phyloP scores from a whole-genome alignment of 2,329 filamentous ascomycete genomes.

The Botrytis fabae region DNA sequence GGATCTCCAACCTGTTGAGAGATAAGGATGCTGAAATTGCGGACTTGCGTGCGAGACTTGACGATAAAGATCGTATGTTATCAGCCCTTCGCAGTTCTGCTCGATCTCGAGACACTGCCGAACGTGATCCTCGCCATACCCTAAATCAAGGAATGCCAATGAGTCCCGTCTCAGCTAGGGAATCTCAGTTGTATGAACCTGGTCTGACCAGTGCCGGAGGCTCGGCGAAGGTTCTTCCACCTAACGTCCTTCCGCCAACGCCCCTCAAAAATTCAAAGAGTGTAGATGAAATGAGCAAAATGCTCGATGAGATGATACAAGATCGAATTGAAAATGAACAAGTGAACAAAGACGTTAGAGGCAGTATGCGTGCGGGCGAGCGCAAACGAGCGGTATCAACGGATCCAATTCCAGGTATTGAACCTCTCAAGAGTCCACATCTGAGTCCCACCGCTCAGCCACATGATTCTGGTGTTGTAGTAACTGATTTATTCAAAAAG shows the following conservation, averaged over 20 bases:
- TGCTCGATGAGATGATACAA: conserved; percentile 96
- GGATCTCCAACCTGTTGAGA: conserved; percentile 68
- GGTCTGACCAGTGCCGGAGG: conserved; percentile 21
- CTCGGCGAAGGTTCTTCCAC: conserved; percentile 26
- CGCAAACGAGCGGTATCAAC: conserved; percentile 33
- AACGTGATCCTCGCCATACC: conserved; percentile 46
- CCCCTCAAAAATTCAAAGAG: conserved; percentile 52
- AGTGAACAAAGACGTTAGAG: conserved; percentile 64
- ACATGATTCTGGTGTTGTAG: conserved; percentile 19
- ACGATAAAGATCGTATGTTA: conserved; percentile 95
- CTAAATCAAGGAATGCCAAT: conserved; percentile 35
- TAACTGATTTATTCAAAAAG: conserved; percentile 16
- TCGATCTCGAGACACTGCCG: conserved; percentile 80
- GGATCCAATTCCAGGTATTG: conserved; percentile 15
- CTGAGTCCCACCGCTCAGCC: not conserved
- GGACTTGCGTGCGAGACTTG: conserved; percentile 82
- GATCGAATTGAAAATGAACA: conserved; percentile 78
- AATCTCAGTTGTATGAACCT: conserved; percentile 34
- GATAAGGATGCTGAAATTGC: conserved; percentile 94
- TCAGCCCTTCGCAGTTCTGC: conserved; percentile 81
- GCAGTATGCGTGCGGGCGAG: conserved; percentile 61
- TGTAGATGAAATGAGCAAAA: conserved; percentile 88
- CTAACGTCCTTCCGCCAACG: conserved; percentile 33
- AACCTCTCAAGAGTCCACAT: conserved; percentile 19
- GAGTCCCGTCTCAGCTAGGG: conserved; percentile 37